Base-by-base conservation (phyloP, 768 basidiomycete species). In the Scleroderma bovista region DNA sequence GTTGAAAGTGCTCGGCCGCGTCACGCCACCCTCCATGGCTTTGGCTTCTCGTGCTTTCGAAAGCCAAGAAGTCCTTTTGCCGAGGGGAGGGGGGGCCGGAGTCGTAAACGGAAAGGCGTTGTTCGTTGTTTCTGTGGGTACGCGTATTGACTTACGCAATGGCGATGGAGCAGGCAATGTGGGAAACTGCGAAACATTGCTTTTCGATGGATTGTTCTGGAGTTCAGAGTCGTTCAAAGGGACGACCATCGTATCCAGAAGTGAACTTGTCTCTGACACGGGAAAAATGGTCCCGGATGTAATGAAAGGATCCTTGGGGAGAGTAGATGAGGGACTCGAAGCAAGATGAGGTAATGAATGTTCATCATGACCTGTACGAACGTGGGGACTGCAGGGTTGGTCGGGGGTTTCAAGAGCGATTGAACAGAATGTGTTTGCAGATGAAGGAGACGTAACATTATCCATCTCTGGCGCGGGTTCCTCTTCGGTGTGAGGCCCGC, bases 21-120 rank as follows among this genome's bases (percentile, higher is more conserved):
- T 50, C 24, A 57, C 58, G 11, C 70, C 69, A 37, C 58, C 63
- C 59, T 88, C 88, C 60, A 80, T 68, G 16, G 84, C 84, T 55
- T 84, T 85, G 22, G 75, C 81, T 59, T 87, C 85, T 32, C 87
- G 75, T 13, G 83, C 88, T 58, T 86, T 88, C 66, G 78, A 80
- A 47, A 91, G 65, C 88, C 88, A 90, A 3, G 88, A 90, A 9
- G 85, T 85, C 29, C 88, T 80, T 58, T 86, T 88, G 3, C 78
- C 80, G 10, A 71, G 56, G 16, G 59, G 61, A 37, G 54, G 58
- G 16, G 55, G 51, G 6, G 50, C 57, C 11, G 62, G 59, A 3
- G 74, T 75, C 15, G 69, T 69, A 19, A 66, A 65, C 3, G 72
- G 71, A 19, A 69, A 51, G 29, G 60, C 41, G 36, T 66, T 65